These are phyloP conservation scores for Leptographium lundbergii DNA, from an alignment of 2,329 filamentous ascomycete species.

Conservation along the genomic window DNA sequence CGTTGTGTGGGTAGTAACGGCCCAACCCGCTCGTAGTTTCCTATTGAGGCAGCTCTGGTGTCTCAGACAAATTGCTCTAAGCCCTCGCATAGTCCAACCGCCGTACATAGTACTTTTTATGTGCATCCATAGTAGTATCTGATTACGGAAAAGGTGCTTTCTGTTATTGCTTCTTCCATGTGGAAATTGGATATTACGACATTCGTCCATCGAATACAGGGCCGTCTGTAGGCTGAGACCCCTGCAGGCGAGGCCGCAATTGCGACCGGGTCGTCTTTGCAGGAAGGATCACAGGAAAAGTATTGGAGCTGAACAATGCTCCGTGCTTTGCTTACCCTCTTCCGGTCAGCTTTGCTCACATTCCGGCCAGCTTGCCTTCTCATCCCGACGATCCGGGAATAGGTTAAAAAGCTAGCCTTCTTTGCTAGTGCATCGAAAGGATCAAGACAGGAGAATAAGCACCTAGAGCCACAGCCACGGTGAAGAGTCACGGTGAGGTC, in stretches of 20 bases:
- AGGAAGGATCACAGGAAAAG: too few species aligned
- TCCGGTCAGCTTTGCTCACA: background rate
- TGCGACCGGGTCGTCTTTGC: too few species aligned
- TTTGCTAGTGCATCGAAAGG: background rate
- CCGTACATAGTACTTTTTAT: background rate
- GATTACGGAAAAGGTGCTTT: too few species aligned
- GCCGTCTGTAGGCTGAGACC: too few species aligned
- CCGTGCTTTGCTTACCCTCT: background rate
- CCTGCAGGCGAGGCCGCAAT: too few species aligned
- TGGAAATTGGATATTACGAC: background rate
- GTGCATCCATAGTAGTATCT: too few species aligned
- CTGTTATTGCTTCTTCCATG: background rate
- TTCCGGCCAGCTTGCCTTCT: background rate
- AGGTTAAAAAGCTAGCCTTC: background rate
- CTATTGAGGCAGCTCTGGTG: background rate
- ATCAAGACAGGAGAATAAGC: background rate
- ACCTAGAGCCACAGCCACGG: conserved; percentile 4
- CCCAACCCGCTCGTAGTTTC: background rate
- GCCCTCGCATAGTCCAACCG: background rate
- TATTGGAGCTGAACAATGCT: too few species aligned
- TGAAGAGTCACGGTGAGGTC: background rate
- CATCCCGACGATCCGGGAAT: background rate
- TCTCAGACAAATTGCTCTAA: background rate
- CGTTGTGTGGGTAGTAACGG: background rate
- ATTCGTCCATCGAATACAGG: too few species aligned